A percentile compares a stretch with the other conserved stretches of the same genome.
Conservation (phyloP, 176 grass and related monocot genomes). For the Aegilops speltoides region DNA sequence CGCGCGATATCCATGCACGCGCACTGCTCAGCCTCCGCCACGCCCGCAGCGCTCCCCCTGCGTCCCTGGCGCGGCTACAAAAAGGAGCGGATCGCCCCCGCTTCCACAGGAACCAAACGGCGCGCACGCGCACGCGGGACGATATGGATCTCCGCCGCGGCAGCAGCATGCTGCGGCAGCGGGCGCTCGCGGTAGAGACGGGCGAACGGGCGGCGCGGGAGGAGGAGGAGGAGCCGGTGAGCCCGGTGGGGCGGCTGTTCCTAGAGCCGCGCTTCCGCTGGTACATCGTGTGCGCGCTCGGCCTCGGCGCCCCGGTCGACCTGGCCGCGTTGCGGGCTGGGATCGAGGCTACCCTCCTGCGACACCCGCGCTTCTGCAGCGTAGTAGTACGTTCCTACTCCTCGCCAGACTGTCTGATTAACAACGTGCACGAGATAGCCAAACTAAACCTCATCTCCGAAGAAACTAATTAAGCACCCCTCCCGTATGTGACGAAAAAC, state of each 20-base stretch:
- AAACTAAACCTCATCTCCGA: no score
- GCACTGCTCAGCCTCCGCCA: background rate
- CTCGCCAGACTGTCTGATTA: no score
- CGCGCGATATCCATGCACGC: background rate
- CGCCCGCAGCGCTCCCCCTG: background rate
- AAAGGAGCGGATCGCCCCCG: background rate
- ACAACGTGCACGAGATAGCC: no score
- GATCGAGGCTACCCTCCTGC: slow-evolving; percentile 48
- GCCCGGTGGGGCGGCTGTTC: slow-evolving; percentile 65
- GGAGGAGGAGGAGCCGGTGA: slow-evolving; percentile 51
- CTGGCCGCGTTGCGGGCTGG: slow-evolving; percentile 35
- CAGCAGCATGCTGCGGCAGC: slow-evolving; percentile 11
- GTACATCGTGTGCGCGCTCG: slow-evolving; percentile 54
- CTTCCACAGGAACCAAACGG: background rate
- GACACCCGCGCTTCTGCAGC: slow-evolving; percentile 82
- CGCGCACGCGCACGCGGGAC: background rate
- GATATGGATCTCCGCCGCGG: background rate
- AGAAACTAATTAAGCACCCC: no score
- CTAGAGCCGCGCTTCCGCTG: slow-evolving; percentile 48
- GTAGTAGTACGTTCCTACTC: slow-evolving; percentile 28
- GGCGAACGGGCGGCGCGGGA: background rate
- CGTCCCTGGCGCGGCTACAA: background rate
- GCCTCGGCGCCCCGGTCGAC: slow-evolving; percentile 38
- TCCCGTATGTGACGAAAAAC: no score
- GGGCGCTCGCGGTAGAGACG: background rate